These are phyloP conservation scores for Diospyros kaki DNA, from an alignment of 148 eudicot species.

Conservation along the genomic window DNA sequence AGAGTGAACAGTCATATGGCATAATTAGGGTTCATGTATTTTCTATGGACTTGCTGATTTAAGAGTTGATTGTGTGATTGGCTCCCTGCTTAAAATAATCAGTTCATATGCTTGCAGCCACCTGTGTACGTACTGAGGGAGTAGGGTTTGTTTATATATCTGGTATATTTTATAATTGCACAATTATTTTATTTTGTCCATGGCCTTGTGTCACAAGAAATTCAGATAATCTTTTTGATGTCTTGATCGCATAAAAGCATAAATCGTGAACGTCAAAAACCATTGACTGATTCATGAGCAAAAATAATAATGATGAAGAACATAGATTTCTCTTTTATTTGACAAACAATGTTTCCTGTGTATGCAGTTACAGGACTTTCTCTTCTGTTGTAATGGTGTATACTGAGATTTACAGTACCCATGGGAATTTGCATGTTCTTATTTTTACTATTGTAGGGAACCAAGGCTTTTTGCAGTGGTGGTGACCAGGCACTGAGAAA, in stretches of 20 bases:
- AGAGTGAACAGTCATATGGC: neutral
- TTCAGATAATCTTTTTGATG: neutral
- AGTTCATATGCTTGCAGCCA: neutral
- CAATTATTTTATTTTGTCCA: neutral
- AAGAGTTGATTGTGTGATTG: neutral
- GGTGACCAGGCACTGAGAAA: slow-evolving; percentile 85
- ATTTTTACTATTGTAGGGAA: slow-evolving; percentile 51
- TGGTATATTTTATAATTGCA: neutral
- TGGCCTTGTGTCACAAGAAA: neutral
- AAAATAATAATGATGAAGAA: no score
- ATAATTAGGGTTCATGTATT: neutral
- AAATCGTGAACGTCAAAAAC: neutral
- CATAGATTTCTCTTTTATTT: neutral
- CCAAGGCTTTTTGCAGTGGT: slow-evolving; percentile 95
- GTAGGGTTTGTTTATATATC: neutral
- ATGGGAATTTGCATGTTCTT: neutral
- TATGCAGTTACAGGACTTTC: no score
- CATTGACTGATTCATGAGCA: neutral
- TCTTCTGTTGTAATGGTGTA: no score
- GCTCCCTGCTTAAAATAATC: neutral
- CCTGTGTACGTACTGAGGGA: neutral
- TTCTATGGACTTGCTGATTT: neutral
- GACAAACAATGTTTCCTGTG: neutral
- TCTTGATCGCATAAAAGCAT: neutral
- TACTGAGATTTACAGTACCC: neutral